Percentiles rank a stretch among this genome's conserved stretches.
Evolutionary conservation across 2,329 filamentous ascomycete genomes (phyloP).

Genomic region (Nothomitra cinnamomea): DNA sequence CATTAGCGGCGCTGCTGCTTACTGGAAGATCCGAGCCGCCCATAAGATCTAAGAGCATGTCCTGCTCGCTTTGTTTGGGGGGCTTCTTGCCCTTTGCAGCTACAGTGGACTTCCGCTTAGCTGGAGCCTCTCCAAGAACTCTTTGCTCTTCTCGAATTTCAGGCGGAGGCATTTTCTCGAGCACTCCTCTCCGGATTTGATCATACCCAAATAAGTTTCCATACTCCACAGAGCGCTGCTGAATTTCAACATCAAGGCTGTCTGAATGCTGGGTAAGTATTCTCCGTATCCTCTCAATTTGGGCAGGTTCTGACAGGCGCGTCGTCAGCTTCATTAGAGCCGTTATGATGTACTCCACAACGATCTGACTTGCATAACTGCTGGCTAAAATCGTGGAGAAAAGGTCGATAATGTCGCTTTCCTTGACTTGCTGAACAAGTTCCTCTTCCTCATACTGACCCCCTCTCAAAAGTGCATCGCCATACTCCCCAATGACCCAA

Average conservation of each 20-base stretch:
- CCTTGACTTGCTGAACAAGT: constrained; percentile 63
- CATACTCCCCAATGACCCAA: constrained; percentile 97
- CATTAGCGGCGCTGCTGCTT: constrained; percentile 35
- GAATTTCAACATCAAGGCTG: constrained; percentile 85
- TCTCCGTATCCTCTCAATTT: constrained; percentile 69
- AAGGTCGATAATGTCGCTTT: constrained; percentile 83
- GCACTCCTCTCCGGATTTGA: constrained; percentile 68
- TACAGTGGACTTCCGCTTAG: constrained; percentile 32
- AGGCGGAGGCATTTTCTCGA: constrained; percentile 95
- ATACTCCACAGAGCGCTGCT: constrained; percentile 92
- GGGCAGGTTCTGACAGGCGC: constrained; percentile 63
- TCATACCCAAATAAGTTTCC: constrained; percentile 87
- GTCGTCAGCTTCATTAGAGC: constrained; percentile 91
- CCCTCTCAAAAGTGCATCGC: constrained; percentile 72
- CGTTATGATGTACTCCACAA: constrained; percentile 91
- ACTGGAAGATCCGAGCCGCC: constrained; percentile 53
- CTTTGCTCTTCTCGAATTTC: constrained; percentile 93
- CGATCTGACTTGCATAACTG: constrained; percentile 78
- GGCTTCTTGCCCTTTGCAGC: constrained; percentile 54
- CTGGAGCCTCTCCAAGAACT: constrained; percentile 63
- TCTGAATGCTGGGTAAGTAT: constrained; percentile 64
- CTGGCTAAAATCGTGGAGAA: constrained; percentile 86
- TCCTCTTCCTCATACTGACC: constrained; percentile 93
- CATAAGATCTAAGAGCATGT: constrained; percentile 85
- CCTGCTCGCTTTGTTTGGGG: constrained; percentile 74